Base-by-base conservation (phyloP, 192 early-diverging fungal genomes). In the Backusella circina region DNA sequence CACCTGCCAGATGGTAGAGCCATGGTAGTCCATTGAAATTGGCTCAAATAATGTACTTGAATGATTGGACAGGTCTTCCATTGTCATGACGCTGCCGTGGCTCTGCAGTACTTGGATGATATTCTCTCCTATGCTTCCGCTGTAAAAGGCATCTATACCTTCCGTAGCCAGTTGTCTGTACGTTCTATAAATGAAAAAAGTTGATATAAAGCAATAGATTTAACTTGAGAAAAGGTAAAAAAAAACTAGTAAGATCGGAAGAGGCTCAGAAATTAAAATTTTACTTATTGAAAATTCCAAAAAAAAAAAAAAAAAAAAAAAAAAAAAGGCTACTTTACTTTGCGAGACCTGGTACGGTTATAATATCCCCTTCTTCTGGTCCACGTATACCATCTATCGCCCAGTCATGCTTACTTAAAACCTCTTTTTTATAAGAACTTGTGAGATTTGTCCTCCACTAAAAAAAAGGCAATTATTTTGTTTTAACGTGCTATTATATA, bases 81-180 rank as follows among this genome's bases (percentile, higher is more conserved):
- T 85, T 3, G 86, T 84, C 86, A 95, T 79, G 0, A 91, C 70
- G 2, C 94, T 87, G 23, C 90, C 92, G 30, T 78, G 74, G 8
- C 70, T 73, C 12, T 75, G 65, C 88, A 67, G 89, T 9, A 82
- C 47, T 23, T 88, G 72, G 3, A 94, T 85, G 37, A 95, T 92
- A 2, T 87, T 83, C 36, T 91, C 77, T 15, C 90, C 94, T 18
- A 93, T 84, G 15, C 77, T 67, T 15, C 92, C 93, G 67, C 83
- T 75, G 61, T 95, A 94, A 78, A 94, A 94, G 10, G 89, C 92
- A 16, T 74, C 69, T 72, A 82, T 81, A 13, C 94, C 94, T 6
- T 90, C 82, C 5, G 80, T 67, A 2, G 90, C 92, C 28, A 95
- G 70, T 26, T 73, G 65, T 8, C 78, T 75, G 74, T 89, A 88